phyloP scores from a whole-genome alignment of 2,329 filamentous ascomycete species.

The Colletotrichum sp. region DNA sequence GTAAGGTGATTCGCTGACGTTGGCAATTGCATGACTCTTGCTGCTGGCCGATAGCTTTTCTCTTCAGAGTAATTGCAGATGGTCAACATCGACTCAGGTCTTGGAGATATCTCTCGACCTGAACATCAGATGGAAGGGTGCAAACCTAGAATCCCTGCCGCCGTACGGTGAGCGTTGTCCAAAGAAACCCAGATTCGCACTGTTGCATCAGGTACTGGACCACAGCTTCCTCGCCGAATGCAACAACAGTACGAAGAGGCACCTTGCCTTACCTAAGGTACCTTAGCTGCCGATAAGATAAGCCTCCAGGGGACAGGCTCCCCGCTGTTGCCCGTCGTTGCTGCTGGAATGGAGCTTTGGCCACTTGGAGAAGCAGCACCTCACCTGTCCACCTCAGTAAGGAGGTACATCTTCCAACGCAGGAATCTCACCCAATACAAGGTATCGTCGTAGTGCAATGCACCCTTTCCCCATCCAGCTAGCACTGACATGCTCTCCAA shows the following conservation, averaged over 20 bases:
- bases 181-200: background rate
- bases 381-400: background rate
- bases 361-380: background rate
- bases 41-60: background rate
- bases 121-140: background rate
- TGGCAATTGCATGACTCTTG: background rate
- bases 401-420: background rate
- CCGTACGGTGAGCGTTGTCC: background rate
- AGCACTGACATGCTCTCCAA: background rate
- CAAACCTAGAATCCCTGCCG: background rate
- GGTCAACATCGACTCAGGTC: background rate
- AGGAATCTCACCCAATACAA: background rate
- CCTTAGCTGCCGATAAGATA: background rate
- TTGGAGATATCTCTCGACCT: background rate
- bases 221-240: background rate
- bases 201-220: constrained; percentile 5
- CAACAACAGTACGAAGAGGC: constrained; percentile 2
- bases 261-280: background rate
- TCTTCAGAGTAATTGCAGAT: background rate
- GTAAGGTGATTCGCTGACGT: background rate
- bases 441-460: background rate
- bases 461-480: background rate
- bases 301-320: background rate
- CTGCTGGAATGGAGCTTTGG: background rate
- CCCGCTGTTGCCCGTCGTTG: background rate